Percentiles rank a stretch among this genome's conserved stretches.
Conservation (phyloP, 768 basidiomycete species). For the Calocybe indica region DNA sequence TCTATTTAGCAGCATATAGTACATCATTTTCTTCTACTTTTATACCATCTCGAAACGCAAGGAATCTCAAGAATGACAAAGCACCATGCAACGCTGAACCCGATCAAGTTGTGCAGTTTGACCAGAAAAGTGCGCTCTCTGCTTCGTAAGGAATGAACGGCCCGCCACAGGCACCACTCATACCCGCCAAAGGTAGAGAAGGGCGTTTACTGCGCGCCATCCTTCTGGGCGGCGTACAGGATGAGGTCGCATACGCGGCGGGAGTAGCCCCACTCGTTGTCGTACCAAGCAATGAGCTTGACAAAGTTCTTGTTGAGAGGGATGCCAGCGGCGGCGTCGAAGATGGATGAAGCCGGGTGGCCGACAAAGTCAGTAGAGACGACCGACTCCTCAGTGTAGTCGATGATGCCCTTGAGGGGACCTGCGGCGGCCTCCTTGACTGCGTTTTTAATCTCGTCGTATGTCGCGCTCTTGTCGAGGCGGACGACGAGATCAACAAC, state of each 20-base stretch:
- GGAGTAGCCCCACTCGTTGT: conserved; percentile 95
- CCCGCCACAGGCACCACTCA: no score
- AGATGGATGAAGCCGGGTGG: conserved; percentile 75
- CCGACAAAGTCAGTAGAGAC: conserved; percentile 95
- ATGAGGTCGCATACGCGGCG: conserved; percentile 88
- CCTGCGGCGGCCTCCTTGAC: conserved; percentile 76
- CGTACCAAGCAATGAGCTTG: conserved; percentile 96
- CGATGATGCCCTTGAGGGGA: conserved; percentile 67
- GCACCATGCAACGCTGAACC: no score
- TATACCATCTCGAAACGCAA: no score
- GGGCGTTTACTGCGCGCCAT: conserved; percentile 26
- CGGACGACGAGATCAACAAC: conserved; percentile 97
- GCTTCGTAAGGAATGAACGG: no score
- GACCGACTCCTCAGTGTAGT: conserved; percentile 89
- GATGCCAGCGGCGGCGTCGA: conserved; percentile 92
- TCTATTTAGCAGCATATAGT: no score
- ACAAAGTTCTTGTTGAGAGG: conserved; percentile 88
- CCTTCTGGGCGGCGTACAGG: conserved; percentile 72
- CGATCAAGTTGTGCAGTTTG: no score
- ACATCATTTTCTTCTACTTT: no score
- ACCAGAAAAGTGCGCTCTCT: no score
- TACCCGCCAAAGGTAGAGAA: no score
- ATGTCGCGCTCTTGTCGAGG: conserved; percentile 76
- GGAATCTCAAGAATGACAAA: no score
- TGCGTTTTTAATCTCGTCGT: conserved; percentile 86